Conservation (phyloP, 2,329 filamentous ascomycete genomes). For the Fusarium coicis region DNA sequence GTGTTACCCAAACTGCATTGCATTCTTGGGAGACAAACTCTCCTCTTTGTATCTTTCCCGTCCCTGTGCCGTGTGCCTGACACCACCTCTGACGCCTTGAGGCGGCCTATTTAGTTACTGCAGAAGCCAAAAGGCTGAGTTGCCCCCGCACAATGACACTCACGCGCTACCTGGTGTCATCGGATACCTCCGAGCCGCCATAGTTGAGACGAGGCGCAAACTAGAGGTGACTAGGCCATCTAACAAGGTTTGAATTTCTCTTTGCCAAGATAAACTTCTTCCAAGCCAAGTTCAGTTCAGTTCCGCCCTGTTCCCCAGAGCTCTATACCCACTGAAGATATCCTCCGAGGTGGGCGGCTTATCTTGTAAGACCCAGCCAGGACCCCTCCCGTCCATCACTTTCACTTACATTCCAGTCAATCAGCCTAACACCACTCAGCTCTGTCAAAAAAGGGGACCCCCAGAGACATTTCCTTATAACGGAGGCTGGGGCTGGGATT, state of each 20-base stretch:
- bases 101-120: background rate
- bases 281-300: background rate
- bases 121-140: slow-evolving; percentile 14
- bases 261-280: slow-evolving; percentile 24
- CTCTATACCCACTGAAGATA: slow-evolving; percentile 9
- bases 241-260: slow-evolving; percentile 29
- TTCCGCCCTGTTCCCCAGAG: background rate
- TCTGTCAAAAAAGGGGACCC: slow-evolving; percentile 1
- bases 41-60: slow-evolving; percentile 12
- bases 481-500: background rate
- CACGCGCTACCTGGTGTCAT: slow-evolving; percentile 15
- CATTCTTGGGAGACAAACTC: slow-evolving; percentile 31
- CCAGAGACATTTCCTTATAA: slow-evolving; percentile 23
- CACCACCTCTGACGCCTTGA: slow-evolving; percentile 18
- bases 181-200: slow-evolving; percentile 26
- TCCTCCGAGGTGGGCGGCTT: background rate
- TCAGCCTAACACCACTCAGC: slow-evolving; percentile 17
- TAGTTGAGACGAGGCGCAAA: slow-evolving; percentile 21
- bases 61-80: slow-evolving; percentile 10
- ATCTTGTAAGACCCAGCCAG: slow-evolving; percentile 1
- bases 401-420: slow-evolving; percentile 36
- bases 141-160: slow-evolving; percentile 23
- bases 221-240: background rate
- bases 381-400: slow-evolving; percentile 29
- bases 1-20: slow-evolving; percentile 34